Evolutionary conservation across 495 filamentous ascomycete genomes (phyloP).

Genomic region (Penicillium robsamsonii): DNA sequence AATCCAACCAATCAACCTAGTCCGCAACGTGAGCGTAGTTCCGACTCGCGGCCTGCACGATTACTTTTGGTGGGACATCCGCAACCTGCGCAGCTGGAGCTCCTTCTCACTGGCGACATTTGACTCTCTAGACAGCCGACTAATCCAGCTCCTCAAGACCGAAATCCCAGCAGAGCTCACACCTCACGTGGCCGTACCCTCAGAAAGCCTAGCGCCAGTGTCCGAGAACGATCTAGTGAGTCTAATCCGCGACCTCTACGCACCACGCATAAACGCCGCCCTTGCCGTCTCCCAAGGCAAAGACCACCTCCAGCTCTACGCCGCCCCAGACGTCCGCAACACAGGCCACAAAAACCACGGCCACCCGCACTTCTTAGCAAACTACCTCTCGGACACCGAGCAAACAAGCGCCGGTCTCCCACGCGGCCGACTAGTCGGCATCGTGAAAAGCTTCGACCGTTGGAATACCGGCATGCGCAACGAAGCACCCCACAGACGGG

Average conservation of each 20-base stretch:
- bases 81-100: slow-evolving; percentile 78
- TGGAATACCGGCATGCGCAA: slow-evolving; percentile 94
- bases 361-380: slow-evolving; percentile 62
- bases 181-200: slow-evolving; percentile 52
- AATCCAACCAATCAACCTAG: slow-evolving; percentile 78
- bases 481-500: slow-evolving; percentile 72
- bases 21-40: slow-evolving; percentile 72
- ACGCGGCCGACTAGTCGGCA: slow-evolving; percentile 77
- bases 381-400: slow-evolving; percentile 69
- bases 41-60: slow-evolving; percentile 66
- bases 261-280: slow-evolving; percentile 75
- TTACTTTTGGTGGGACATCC: slow-evolving; percentile 94
- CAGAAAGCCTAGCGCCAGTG: slow-evolving; percentile 61
- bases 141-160: slow-evolving; percentile 70
- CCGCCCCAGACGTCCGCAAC: slow-evolving; percentile 52
- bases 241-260: slow-evolving; percentile 68
- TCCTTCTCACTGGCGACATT: slow-evolving; percentile 73
- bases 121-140: slow-evolving; percentile 61
- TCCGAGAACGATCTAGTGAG: slow-evolving; percentile 68
- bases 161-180: slow-evolving; percentile 63
- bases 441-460: slow-evolving; percentile 83
- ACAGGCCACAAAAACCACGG: slow-evolving; percentile 51
- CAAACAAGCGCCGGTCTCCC: slow-evolving; percentile 68
- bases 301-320: slow-evolving; percentile 57
- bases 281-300: slow-evolving; percentile 65